Base-by-base conservation (phyloP, 495 filamentous ascomycete genomes). In the Hypoxylon subgilvum region DNA sequence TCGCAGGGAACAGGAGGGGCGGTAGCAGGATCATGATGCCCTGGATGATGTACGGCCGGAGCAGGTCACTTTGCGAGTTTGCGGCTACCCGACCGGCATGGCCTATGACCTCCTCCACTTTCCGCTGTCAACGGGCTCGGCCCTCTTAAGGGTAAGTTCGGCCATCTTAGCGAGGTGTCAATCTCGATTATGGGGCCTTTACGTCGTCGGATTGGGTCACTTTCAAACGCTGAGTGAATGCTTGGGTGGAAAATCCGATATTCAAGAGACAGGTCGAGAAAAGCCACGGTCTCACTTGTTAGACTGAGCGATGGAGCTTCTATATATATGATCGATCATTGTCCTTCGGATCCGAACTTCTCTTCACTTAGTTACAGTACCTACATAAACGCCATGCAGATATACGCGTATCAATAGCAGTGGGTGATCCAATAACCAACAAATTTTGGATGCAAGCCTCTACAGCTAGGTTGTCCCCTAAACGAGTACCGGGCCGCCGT, bases 91-190 rank as follows among this genome's bases (percentile, higher is more conserved):
- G 72, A 43, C 65, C 71, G 14, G 64, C 42, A 66, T 78, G 82
- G 17, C 81, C 79, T 38, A 81, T 69, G 1, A 72, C 50, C 50
- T 83, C 50, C 50, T 83, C 79, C 45, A 82, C 78, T 81, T 35
- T 43, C 5, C 38, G 31, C 3, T 44, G 47, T 64, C 34, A 52
- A 52, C 39, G 23, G 16, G 48, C 2, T 17, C 14, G 5, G 14
- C 14, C 34, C 13, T 35, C 12, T 6, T n/a, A 35, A 6, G n/a
- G n/a, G n/a, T n/a, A n/a, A n/a, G n/a, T n/a, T n/a, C n/a, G n/a
- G n/a, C n/a, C n/a, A n/a, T n/a, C n/a, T n/a, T n/a, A n/a, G n/a
- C n/a, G n/a, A n/a, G n/a, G n/a, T n/a, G n/a, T n/a, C n/a, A n/a
- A n/a, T n/a, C n/a, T n/a, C n/a, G n/a, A n/a, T n/a, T n/a, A n/a